These are phyloP conservation scores for Cavenderia fasciculata DNA, from an alignment of 78 protist genomes.

Conservation along the genomic window DNA sequence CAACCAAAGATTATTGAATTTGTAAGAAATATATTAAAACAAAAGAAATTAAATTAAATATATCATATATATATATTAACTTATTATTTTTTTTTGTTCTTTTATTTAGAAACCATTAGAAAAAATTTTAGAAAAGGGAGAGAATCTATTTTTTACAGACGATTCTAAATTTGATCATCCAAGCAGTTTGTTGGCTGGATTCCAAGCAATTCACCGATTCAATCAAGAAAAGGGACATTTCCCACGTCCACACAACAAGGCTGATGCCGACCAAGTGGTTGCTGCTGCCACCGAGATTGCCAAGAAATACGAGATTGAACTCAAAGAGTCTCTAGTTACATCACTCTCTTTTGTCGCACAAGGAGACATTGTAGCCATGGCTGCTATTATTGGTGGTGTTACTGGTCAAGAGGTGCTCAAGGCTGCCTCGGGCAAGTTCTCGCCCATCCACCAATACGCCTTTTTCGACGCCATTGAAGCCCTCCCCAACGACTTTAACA, in stretches of 20 bases:
- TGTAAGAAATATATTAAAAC: no score
- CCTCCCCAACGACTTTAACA: conserved; percentile 77
- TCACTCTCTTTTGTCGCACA: conserved; percentile 62
- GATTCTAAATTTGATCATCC: conserved; percentile 85
- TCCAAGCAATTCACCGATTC: conserved; percentile 66
- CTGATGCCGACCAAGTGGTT: conserved; percentile 69
- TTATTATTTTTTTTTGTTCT: background rate
- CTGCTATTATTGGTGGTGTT: conserved; percentile 91
- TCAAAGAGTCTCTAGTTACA: conserved; percentile 70
- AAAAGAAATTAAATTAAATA: background rate
- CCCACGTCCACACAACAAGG: conserved; percentile 60
- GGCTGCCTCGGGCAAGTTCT: conserved; percentile 96
- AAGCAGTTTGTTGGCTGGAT: conserved; percentile 19
- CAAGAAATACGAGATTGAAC: conserved; percentile 16
- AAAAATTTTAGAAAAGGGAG: conserved; percentile 72
- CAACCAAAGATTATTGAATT: conserved; percentile 67
- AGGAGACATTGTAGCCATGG: conserved; percentile 89
- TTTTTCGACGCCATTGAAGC: conserved; percentile 91
- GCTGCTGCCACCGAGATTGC: conserved; percentile 48
- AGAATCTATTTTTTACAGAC: conserved; percentile 81
- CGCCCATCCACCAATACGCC: conserved; percentile 92
- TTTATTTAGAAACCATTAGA: conserved; percentile 60
- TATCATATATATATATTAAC: background rate
- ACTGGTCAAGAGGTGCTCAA: conserved; percentile 97
- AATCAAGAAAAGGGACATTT: conserved; percentile 1